Base-by-base conservation (phyloP, 1,139 yeast species). In the Scheffersomyces titani region DNA sequence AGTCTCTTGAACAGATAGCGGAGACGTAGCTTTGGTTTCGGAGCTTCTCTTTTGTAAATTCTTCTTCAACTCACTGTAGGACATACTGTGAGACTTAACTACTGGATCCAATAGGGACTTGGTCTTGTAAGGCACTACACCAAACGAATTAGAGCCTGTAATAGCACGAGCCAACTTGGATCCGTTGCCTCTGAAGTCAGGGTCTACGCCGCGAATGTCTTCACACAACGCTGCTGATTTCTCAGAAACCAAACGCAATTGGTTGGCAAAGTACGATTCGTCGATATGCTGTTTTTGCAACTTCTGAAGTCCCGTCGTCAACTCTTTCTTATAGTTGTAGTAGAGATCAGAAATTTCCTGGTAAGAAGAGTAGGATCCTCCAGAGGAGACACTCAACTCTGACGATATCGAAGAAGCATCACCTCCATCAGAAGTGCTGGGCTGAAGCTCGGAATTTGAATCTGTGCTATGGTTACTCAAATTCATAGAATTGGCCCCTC, bases 61-160 rank as follows among this genome's bases (percentile, higher is more conserved):
- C 51, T 69, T 66, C 64, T 77, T 76, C 60, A 77, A 65, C 55
- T 78, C 82, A 57, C 74, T 76, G 59, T 74, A 76, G 9, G 81
- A 71, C 46, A 76, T 55, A 5, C 70, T 70, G 0, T 72, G 66
- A 5, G 67, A 58, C 50, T 61, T 59, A 52, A 68, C 71, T 1
- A 73, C 63, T 2, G 83, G 81, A 4, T 65, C 72, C 46, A 80
- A 66, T 58, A 80, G 60, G 11, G 82, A 78, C 63, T 78, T 79
- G 16, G 83, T 78, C 58, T 77, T 77, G 62, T 73, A 77, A 1
- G 82, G 80, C 7, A 72, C 70, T 5, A 67, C 63, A 0, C 81
- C 83, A 65, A 78, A 79, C 3, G 70, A 65, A 56, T 69, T 77
- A 1, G 82, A 77, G 0, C 85, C 85, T 1, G 85, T 81, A 36